These are phyloP conservation scores for Monoraphidium neglectum DNA, from an alignment of 139 green algal species.

Conservation along the genomic window DNA sequence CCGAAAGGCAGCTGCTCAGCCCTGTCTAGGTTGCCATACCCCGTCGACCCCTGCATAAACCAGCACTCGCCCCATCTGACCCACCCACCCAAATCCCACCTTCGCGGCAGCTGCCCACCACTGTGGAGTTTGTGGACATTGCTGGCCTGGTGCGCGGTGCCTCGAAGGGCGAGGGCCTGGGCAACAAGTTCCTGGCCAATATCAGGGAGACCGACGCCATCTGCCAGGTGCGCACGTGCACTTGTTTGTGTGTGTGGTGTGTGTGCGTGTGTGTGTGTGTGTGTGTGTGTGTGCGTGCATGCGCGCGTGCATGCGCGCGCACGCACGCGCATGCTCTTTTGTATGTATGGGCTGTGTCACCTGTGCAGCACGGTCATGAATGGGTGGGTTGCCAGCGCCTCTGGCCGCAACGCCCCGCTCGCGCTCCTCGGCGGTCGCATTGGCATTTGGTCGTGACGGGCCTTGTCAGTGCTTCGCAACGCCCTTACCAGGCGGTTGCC, in stretches of 20 bases:
- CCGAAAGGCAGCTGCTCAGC: too few relatives aligned
- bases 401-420: too few relatives aligned
- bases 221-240: conserved; percentile 69
- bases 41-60: too few relatives aligned
- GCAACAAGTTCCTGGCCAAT: conserved; percentile 98
- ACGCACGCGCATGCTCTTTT: background rate
- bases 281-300: background rate
- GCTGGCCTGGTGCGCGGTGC: conserved; percentile 94
- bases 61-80: background rate
- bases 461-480: too few relatives aligned
- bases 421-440: too few relatives aligned
- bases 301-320: background rate
- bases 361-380: too few relatives aligned
- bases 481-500: too few relatives aligned
- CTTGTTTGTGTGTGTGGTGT: background rate
- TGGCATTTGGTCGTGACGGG: too few relatives aligned
- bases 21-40: too few relatives aligned
- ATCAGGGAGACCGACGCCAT: conserved; percentile 95
- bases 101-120: conserved; percentile 77
- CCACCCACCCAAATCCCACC: background rate
- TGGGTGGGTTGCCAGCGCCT: too few relatives aligned
- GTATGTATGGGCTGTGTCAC: background rate
- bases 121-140: conserved; percentile 98
- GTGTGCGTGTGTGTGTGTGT: conserved; percentile 2
- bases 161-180: conserved; percentile 88